Evolutionary conservation across 1,284 basidiomycete genomes (phyloP).

Genomic region (Ustilago esculenta): DNA sequence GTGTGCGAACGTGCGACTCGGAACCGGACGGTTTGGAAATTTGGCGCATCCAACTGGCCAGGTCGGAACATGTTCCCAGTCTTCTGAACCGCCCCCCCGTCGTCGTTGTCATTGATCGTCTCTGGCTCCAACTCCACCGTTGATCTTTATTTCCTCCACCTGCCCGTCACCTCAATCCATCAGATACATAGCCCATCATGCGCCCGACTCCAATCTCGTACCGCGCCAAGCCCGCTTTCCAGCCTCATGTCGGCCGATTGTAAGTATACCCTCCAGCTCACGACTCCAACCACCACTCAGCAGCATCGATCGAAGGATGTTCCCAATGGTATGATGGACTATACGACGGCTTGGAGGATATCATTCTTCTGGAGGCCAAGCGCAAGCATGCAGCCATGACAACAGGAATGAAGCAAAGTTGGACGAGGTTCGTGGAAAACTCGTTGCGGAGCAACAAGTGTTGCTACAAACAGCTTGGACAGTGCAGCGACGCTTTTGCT

Average conservation of each 20-base stretch:
- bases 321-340: no score
- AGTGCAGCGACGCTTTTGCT: no score
- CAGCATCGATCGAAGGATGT: neutral
- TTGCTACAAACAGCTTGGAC: no score
- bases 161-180: neutral
- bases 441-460: no score
- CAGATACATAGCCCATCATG: slow-evolving; percentile 13
- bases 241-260: slow-evolving; percentile 59
- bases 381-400: no score
- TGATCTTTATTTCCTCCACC: neutral
- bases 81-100: slow-evolving; percentile 7
- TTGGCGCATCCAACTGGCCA: slow-evolving; percentile 11
- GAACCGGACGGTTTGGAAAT: slow-evolving; percentile 37
- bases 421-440: no score
- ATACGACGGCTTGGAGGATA: no score
- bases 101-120: slow-evolving; percentile 5
- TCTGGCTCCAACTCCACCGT: no score
- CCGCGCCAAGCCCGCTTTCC: slow-evolving; percentile 55
- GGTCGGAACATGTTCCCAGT: slow-evolving; percentile 1
- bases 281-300: neutral
- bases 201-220: slow-evolving; percentile 39
- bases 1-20: slow-evolving; percentile 17
- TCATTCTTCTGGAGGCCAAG: no score
- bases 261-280: slow-evolving; percentile 32
- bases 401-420: no score